Base-by-base conservation (phyloP, 2,329 filamentous ascomycete genomes). In the Chlorencoelia australis region DNA sequence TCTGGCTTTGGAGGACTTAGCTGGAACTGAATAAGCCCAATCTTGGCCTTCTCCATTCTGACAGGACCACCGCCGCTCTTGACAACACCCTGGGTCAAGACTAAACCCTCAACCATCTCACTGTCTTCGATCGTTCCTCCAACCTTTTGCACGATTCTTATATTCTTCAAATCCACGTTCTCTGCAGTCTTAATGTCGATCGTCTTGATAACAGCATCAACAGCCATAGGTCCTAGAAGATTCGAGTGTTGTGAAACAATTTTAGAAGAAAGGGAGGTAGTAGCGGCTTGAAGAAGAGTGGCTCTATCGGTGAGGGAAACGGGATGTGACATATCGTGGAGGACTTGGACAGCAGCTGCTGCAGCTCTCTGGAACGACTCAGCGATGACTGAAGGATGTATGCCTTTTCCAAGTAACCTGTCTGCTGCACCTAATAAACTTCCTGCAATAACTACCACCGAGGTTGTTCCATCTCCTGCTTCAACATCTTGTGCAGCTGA, bases 81-180 rank as follows among this genome's bases (percentile, higher is more conserved):
- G 57, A 96, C 75, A 27, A 94, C 88, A 20, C 80, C 79, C 61
- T 98, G 91, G 55, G 85, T 87, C 51, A 98, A 71, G 37, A 96
- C 88, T 40, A 98, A 65, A 19, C 91, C 91, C 54, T 98, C 91
- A 24, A 96, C 78, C 69, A 98, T 82, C 66, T 98, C 91, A 57
- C 86, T 94, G 59, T 98, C 91, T 58, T 98, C 91, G 59, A 98
- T 96, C 26, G 93, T 96, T 43, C 91, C 91, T 53, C 91, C 91
- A 39, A 93, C 82, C 67, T 95, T 96, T 75, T 96, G 96, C 56
- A 98, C 73, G 52, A 96, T 91, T 49, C 91, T 78, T 46, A 98
- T 95, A 63, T 96, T 95, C 60, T 85, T 86, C 41, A 98, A 70
- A 55, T 98, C 91, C 38, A 95, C 91, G 48, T 98, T 98, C 49